phyloP scores from a whole-genome alignment of 2,329 filamentous ascomycete species.

The Pestalotiopsis sp. region DNA sequence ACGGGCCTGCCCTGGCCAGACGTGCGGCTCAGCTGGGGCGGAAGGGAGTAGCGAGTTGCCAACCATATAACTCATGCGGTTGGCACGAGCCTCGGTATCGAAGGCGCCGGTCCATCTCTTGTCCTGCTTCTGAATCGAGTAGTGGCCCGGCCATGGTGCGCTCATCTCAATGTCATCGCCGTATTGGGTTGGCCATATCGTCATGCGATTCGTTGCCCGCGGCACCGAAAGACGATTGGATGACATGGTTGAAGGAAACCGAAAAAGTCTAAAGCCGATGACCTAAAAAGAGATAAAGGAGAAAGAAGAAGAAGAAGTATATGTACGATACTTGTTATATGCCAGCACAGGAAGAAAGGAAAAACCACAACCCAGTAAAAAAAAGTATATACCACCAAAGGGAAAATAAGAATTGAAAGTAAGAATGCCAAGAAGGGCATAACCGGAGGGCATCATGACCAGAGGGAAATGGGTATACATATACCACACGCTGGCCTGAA shows the following conservation, averaged over 20 bases:
- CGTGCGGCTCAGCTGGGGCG: conserved; percentile 9
- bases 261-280: not conserved
- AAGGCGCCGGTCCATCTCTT: conserved; percentile 21
- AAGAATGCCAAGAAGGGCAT: conserved; percentile 9
- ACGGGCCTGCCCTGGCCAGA: conserved; percentile 17
- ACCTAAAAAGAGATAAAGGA: not conserved
- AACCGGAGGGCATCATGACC: not conserved
- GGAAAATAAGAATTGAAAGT: conserved; percentile 8
- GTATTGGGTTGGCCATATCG: conserved; percentile 20
- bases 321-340: conserved; percentile 1
- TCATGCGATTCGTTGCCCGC: conserved; percentile 17
- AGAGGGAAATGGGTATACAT: not conserved
- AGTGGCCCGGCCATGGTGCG: conserved; percentile 14
- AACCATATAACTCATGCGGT: conserved; percentile 21
- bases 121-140: conserved; percentile 5
- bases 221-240: conserved; percentile 9
- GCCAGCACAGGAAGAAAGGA: conserved; percentile 9
- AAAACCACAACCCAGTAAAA: conserved; percentile 6
- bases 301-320: not conserved
- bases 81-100: conserved; percentile 20
- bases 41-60: conserved; percentile 19
- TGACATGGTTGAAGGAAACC: conserved; percentile 14
- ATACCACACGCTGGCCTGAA: not conserved
- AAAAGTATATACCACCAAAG: not conserved
- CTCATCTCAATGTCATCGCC: conserved; percentile 13